These are phyloP conservation scores for Rhodosporidiobolus odoratus DNA, from an alignment of 768 basidiomycete species.

Conservation along the genomic window DNA sequence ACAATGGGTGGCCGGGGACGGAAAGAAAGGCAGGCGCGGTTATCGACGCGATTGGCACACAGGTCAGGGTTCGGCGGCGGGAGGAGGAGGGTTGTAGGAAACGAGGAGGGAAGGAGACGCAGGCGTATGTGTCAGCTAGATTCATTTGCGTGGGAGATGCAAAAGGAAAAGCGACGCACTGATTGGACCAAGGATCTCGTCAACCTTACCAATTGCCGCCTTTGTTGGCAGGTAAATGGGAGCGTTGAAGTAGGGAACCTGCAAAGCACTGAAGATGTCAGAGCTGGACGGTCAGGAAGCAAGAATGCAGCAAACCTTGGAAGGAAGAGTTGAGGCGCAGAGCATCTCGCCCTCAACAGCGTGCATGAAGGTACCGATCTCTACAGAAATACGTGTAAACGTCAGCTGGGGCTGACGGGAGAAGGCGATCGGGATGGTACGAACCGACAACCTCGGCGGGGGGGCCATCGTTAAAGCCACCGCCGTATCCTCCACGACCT, in stretches of 20 bases:
- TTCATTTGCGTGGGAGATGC: no score
- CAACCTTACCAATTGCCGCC: conserved; percentile 90
- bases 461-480: conserved; percentile 47
- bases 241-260: conserved; percentile 92
- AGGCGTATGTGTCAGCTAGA: neutral
- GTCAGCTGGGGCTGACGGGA: neutral
- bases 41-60: no score
- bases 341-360: conserved; percentile 99
- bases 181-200: conserved; percentile 98
- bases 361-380: conserved; percentile 64
- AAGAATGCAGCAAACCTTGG: conserved; percentile 56
- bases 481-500: conserved; percentile 46
- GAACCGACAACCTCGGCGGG: conserved; percentile 51
- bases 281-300: neutral
- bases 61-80: no score
- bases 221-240: conserved; percentile 97
- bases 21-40: neutral
- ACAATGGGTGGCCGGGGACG: no score
- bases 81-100: neutral
- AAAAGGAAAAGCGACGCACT: conserved; percentile 51
- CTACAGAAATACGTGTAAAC: conserved; percentile 18
- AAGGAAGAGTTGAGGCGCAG: conserved; percentile 71
- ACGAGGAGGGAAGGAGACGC: neutral
- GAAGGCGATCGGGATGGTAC: conserved; percentile 20
- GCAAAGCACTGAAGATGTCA: neutral